Evolutionary conservation across 192 early-diverging fungal genomes (phyloP).

Genomic region (Spinellus fusiger): DNA sequence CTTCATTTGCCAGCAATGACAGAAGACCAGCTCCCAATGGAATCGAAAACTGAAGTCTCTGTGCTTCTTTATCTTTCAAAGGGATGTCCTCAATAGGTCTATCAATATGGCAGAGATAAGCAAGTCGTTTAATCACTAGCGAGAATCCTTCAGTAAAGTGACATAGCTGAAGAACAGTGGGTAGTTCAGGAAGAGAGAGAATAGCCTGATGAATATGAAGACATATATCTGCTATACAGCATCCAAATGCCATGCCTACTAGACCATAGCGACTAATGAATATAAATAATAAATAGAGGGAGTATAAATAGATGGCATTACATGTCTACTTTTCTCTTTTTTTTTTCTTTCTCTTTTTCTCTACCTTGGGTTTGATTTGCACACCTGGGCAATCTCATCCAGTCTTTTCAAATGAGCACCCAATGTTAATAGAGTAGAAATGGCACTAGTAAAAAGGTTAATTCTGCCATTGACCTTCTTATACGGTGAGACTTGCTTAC

Average conservation of each 20-base stretch:
- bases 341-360: no score
- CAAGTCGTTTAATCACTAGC: slow-evolving; percentile 21
- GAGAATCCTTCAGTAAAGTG: slow-evolving; percentile 23
- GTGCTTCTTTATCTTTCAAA: neutral
- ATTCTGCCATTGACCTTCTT: no score
- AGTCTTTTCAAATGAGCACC: slow-evolving; percentile 31
- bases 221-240: slow-evolving; percentile 25
- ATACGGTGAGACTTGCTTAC: neutral
- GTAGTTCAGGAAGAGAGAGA: slow-evolving; percentile 14
- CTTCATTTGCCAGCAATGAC: slow-evolving; percentile 25
- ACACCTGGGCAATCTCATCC: slow-evolving; percentile 20
- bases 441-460: no score
- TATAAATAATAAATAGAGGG: neutral
- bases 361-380: slow-evolving; percentile 28
- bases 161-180: slow-evolving; percentile 20
- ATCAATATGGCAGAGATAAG: slow-evolving; percentile 25
- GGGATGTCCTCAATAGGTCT: neutral
- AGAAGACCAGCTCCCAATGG: slow-evolving; percentile 33
- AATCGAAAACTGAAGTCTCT: slow-evolving; percentile 17
- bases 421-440: neutral
- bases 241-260: slow-evolving; percentile 33
- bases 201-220: slow-evolving; percentile 30
- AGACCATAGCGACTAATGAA: slow-evolving; percentile 25
- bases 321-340: no score
- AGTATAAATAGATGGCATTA: neutral